Percentiles rank a stretch among this genome's conserved stretches.
phyloP scores from a whole-genome alignment of 306 rosid genomes.

The Gynostemma pentaphyllum region DNA sequence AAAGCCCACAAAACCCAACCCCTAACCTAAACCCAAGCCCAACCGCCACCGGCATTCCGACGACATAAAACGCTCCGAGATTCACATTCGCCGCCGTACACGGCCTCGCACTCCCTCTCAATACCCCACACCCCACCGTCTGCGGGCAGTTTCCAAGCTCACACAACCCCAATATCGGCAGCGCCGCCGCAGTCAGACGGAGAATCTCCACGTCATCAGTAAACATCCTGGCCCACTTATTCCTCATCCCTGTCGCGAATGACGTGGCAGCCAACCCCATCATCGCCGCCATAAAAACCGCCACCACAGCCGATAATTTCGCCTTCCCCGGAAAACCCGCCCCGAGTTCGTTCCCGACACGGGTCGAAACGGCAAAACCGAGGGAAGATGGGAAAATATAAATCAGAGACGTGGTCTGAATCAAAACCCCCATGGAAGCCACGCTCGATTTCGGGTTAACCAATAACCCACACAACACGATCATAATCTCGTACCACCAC shows the following conservation, averaged over 20 bases:
- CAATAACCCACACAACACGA: constrained; percentile 63
- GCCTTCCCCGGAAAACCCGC: constrained; percentile 35
- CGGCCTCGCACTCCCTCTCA: constrained; percentile 81
- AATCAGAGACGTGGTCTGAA: constrained; percentile 77
- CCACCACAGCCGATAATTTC: constrained; percentile 39
- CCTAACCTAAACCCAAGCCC: constrained; percentile 55
- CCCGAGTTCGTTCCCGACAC: constrained; percentile 83
- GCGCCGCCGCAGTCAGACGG: constrained; percentile 47
- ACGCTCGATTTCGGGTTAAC: constrained; percentile 74
- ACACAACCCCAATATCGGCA: constrained; percentile 84
- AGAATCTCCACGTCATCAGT: constrained; percentile 46
- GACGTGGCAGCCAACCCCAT: constrained; percentile 50
- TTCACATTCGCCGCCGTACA: constrained; percentile 76
- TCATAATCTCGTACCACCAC: constrained; percentile 99
- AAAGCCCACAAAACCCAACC: constrained; percentile 77
- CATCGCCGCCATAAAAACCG: constrained; percentile 41
- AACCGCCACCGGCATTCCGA: constrained; percentile 87
- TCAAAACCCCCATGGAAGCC: constrained; percentile 88
- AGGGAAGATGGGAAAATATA: constrained; percentile 82
- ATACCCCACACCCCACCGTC: constrained; percentile 81
- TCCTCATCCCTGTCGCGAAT: constrained; percentile 49
- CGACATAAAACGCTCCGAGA: constrained; percentile 72
- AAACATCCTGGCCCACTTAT: constrained; percentile 64
- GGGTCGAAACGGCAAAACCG: constrained; percentile 69
- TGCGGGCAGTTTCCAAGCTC: constrained; percentile 96